Conservation (phyloP, 2,329 filamentous ascomycete genomes). For the Calonectria montana region DNA sequence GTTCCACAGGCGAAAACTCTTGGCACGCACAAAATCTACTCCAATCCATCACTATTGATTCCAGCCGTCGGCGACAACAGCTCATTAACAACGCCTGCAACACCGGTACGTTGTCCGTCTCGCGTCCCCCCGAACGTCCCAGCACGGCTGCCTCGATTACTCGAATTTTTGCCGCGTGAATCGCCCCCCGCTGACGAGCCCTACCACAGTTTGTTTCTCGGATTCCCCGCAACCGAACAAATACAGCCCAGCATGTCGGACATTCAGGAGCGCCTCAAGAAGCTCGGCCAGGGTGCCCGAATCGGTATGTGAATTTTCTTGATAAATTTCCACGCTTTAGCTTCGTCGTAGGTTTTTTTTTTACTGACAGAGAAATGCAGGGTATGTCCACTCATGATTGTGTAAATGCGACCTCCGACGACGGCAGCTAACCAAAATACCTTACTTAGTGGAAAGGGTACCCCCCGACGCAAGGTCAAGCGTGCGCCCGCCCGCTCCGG, state of each 20-base stretch:
- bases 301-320: conserved; percentile 71
- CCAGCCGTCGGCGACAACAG: conserved; percentile 51
- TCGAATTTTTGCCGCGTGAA: conserved; percentile 37
- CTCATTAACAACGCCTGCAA: conserved; percentile 48
- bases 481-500: conserved; percentile 92
- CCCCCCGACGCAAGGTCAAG: conserved; percentile 97
- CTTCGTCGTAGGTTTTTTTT: background rate
- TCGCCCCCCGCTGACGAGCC: conserved; percentile 42
- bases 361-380: conserved; percentile 41
- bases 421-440: conserved; percentile 43
- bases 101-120: conserved; percentile 47
- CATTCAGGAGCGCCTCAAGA: conserved; percentile 70
- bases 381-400: conserved; percentile 48
- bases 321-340: background rate
- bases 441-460: conserved; percentile 85
- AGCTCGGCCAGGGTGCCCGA: conserved; percentile 64
- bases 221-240: conserved; percentile 45
- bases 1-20: conserved; percentile 56
- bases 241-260: conserved; percentile 61
- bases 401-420: conserved; percentile 25
- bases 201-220: conserved; percentile 43
- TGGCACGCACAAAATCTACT: conserved; percentile 59
- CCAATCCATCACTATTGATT: conserved; percentile 49
- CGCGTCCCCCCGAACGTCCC: conserved; percentile 30
- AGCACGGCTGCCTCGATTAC: conserved; percentile 19